Percentiles rank a stretch among this genome's conserved stretches.
Evolutionary conservation across 805 yeast species (phyloP).

Genomic region (Lachancea kluyveri): DNA sequence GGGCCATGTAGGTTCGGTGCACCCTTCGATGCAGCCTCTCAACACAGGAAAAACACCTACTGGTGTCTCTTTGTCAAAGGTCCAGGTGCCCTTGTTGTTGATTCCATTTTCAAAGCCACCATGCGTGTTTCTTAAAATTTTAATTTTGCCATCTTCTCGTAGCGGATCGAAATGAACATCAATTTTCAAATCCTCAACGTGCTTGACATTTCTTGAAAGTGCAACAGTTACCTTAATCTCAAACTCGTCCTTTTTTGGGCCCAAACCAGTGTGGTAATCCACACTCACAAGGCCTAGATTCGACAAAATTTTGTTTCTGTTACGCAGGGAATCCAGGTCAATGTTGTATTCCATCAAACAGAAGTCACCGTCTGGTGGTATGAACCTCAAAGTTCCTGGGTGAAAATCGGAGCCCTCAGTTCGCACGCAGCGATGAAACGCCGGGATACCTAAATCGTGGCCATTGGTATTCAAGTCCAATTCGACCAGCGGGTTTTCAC

Average conservation of each 20-base stretch:
- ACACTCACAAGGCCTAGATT: conserved; percentile 25
- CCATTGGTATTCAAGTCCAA: conserved; percentile 45
- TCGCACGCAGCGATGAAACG: conserved; percentile 67
- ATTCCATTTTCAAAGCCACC: conserved; percentile 65
- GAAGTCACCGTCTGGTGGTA: conserved; percentile 85
- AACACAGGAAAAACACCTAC: conserved; percentile 65
- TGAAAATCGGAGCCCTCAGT: conserved; percentile 23
- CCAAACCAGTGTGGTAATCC: conserved; percentile 29
- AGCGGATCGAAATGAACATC: conserved; percentile 29
- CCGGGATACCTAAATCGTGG: conserved; percentile 47
- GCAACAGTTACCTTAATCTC: conserved; percentile 29
- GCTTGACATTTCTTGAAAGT: conserved; percentile 39
- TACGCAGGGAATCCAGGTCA: conserved; percentile 35
- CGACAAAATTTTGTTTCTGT: conserved; percentile 4
- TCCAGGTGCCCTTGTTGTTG: conserved; percentile 58
- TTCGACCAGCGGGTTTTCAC: conserved; percentile 71
- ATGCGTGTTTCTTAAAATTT: conserved; percentile 58
- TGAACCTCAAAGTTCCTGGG: conserved; percentile 57
- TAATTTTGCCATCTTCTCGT: conserved; percentile 35
- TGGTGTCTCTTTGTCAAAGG: conserved; percentile 48
- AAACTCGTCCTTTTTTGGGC: conserved; percentile 34
- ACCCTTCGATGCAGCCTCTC: conserved; percentile 46
- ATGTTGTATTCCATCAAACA: conserved; percentile 57
- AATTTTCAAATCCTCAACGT: conserved; percentile 42
- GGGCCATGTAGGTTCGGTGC: conserved; percentile 6